phyloP scores from a whole-genome alignment of 805 yeast genomes.

The Alloascoidea hylecoeti region DNA sequence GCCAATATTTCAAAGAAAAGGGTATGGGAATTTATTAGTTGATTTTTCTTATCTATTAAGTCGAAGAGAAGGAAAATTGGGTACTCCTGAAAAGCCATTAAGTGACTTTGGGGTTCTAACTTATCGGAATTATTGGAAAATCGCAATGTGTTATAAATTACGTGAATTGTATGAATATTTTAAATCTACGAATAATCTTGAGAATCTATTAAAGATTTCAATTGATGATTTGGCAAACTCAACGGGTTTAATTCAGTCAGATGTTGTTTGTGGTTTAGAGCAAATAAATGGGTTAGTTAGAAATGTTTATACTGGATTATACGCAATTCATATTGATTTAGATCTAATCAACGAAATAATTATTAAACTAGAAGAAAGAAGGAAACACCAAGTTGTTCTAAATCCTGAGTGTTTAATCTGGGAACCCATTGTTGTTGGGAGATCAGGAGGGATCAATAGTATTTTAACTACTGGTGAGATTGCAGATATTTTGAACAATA shows the following conservation, averaged over 20 bases:
- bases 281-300: constrained; percentile 47
- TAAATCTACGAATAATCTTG: constrained; percentile 4
- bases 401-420: constrained; percentile 46
- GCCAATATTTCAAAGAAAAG: constrained; percentile 78
- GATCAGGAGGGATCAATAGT: constrained; percentile 68
- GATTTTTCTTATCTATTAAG: constrained; percentile 79
- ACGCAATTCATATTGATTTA: constrained; percentile 39
- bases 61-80: constrained; percentile 59
- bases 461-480: neutral
- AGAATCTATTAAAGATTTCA: constrained; percentile 17
- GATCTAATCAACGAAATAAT: constrained; percentile 26
- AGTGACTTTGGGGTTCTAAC: constrained; percentile 77
- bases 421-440: constrained; percentile 78
- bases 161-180: constrained; percentile 7
- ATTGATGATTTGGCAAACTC: constrained; percentile 47
- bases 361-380: constrained; percentile 36
- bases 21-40: constrained; percentile 80
- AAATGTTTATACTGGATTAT: constrained; percentile 28
- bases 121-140: constrained; percentile 79
- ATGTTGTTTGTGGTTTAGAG: constrained; percentile 79
- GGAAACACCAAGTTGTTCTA: constrained; percentile 26
- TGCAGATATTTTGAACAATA: neutral
- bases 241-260: constrained; percentile 82
- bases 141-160: constrained; percentile 40
- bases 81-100: constrained; percentile 93